phyloP scores from a whole-genome alignment of 106 monocot species.

The Apostasia shenzhenica region DNA sequence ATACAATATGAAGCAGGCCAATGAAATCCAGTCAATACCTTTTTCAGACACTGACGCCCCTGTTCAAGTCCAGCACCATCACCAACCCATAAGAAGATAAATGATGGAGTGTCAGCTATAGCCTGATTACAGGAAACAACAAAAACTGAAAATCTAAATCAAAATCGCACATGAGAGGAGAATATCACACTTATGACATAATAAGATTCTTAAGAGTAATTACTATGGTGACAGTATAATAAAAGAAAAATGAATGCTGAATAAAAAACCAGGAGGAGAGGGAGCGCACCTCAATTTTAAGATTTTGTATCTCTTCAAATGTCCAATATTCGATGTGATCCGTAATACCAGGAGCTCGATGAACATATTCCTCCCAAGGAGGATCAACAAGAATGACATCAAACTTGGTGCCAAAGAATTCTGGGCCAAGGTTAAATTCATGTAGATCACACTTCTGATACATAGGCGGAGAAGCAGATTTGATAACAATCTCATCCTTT shows the following conservation, averaged over 20 bases:
- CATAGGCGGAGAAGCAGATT: slow-evolving; percentile 75
- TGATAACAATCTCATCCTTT: slow-evolving; percentile 95
- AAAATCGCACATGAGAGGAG: not conserved
- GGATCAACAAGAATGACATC: slow-evolving; percentile 99
- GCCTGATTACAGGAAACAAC: slow-evolving; percentile 41
- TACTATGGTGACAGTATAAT: not conserved
- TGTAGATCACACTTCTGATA: slow-evolving; percentile 84
- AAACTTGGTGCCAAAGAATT: slow-evolving; percentile 95
- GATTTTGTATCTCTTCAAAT: slow-evolving; percentile 86
- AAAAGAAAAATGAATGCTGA: not conserved
- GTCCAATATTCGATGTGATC: slow-evolving; percentile 94
- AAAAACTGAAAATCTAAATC: not conserved
- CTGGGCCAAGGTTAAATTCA: slow-evolving; percentile 62
- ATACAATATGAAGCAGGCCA: not conserved
- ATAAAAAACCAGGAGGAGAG: not conserved
- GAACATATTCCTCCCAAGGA: slow-evolving; percentile 99
- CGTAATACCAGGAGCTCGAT: slow-evolving; percentile 91
- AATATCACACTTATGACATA: not conserved
- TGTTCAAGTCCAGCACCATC: slow-evolving; percentile 95
- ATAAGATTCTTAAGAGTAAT: too few relatives aligned
- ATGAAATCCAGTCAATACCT: slow-evolving; percentile 33
- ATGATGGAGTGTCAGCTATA: slow-evolving; percentile 97
- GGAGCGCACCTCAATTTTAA: slow-evolving; percentile 53
- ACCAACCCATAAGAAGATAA: slow-evolving; percentile 99
- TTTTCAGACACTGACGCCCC: slow-evolving; percentile 91